These are phyloP conservation scores for Neoscytalidium dimidiatum DNA, from an alignment of 2,329 filamentous ascomycete genomes.

Conservation along the genomic window DNA sequence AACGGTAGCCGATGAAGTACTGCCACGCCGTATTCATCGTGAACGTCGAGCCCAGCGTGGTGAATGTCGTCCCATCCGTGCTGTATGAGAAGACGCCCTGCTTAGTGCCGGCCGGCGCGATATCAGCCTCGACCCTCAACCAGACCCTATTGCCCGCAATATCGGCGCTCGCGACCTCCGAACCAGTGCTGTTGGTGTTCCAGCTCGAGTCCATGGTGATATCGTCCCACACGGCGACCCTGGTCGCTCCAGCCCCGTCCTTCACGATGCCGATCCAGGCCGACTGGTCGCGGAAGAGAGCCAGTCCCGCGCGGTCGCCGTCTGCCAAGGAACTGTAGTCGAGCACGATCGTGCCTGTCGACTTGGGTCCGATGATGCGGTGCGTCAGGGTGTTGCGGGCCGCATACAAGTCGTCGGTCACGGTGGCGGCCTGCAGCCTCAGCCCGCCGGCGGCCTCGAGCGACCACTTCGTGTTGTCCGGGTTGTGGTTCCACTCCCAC, in stretches of 20 bases:
- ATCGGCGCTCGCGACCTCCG: constrained; percentile 27
- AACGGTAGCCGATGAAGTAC: constrained; percentile 44
- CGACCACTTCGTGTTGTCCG: constrained; percentile 50
- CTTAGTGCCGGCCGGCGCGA: constrained; percentile 34
- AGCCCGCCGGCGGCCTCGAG: constrained; percentile 48
- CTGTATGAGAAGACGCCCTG: constrained; percentile 40
- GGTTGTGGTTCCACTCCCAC: constrained; percentile 67
- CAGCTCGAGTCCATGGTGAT: constrained; percentile 41
- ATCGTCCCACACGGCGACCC: constrained; percentile 39
- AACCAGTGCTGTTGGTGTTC: constrained; percentile 35
- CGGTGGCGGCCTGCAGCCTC: constrained; percentile 51
- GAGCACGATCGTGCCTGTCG: constrained; percentile 52
- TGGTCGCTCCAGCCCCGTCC: constrained; percentile 37
- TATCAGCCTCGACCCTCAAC: constrained; percentile 37
- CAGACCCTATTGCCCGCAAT: constrained; percentile 31
- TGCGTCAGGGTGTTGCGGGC: constrained; percentile 47
- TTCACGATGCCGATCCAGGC: constrained; percentile 57
- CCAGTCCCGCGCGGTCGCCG: constrained; percentile 56
- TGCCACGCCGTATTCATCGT: constrained; percentile 37
- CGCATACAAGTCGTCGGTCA: constrained; percentile 53
- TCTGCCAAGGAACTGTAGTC: constrained; percentile 52
- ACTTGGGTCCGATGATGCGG: constrained; percentile 42
- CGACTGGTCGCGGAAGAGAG: constrained; percentile 55
- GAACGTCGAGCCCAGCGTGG: constrained; percentile 33
- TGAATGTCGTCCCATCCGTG: constrained; percentile 35